Evolutionary conservation across 139 green algal species (phyloP), one percentile per base, ranked within the genome.

Genomic region (Desmodesmus armatus): DNA sequence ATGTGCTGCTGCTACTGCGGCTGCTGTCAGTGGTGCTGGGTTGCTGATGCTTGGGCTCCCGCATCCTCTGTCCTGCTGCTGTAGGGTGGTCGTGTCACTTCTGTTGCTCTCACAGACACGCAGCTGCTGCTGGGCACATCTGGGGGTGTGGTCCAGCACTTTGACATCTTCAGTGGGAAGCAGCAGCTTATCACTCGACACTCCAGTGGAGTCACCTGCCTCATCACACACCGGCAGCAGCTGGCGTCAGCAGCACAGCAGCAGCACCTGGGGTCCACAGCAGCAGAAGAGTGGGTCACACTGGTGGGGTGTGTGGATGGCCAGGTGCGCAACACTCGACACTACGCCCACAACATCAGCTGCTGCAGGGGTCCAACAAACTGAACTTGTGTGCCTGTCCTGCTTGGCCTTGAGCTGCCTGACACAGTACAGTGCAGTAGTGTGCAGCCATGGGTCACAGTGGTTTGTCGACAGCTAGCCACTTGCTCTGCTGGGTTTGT

Each of bases 121-220:
- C 53, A 55, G 76, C 55, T 82, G 37, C 76, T 82, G 55, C 37
- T 82, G 23, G 76, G 76, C 53, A 82, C n/a, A 17, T 72, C 37
- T 37, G 76, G 25, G 17, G 55, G 55, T 21, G 44, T 37, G 31
- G 53, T 82, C 37, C 76, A 82, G 76, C 76, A 82, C 35, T 82
- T 82, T 82, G 76, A 82, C 47, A 3, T 82, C 35, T 82, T 53
- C 55, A 72, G 53, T 25, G 76, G 76, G 25, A 53, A 33, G 27
- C 76, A 82, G 55, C 76, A 82, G 76, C 55, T 82, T 9, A 82
- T 82, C 53, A 82, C 76, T 3, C 60, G 76, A 3, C 40, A 72
- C n/a, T 23, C 41, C 39, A 53, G 37, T 25, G 49, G 41, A n/a
- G 76, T 82, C 35, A 82, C 76, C 39, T 29, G 33, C n/a, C 37